A percentile compares a stretch with the other conserved stretches of the same genome.
Evolutionary conservation across 2,329 filamentous ascomycete genomes (phyloP).

Genomic region (Golovinomyces cichoracearum): DNA sequence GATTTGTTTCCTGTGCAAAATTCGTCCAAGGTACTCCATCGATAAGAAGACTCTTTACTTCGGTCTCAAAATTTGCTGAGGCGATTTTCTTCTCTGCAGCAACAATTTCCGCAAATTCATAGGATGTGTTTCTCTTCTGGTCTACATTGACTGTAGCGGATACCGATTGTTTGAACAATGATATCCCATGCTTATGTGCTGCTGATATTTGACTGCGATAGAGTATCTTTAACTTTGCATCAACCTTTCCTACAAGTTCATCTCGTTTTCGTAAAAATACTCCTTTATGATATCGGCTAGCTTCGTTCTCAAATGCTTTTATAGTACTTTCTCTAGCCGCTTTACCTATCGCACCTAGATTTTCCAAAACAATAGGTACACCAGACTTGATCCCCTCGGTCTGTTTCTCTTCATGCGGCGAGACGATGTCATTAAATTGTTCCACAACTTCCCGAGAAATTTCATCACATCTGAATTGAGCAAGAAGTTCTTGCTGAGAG

Average conservation of each 20-base stretch:
- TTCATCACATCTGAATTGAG: slow-evolving; percentile 93
- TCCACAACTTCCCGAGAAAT: slow-evolving; percentile 73
- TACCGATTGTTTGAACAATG: slow-evolving; percentile 67
- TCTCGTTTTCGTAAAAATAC: slow-evolving; percentile 67
- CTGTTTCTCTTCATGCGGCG: slow-evolving; percentile 67
- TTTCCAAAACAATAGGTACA: slow-evolving; percentile 42
- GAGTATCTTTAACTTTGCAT: slow-evolving; percentile 62
- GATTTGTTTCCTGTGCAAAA: slow-evolving; percentile 49
- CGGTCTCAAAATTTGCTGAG: slow-evolving; percentile 45
- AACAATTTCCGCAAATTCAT: slow-evolving; percentile 92
- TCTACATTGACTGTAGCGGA: slow-evolving; percentile 66
- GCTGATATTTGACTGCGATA: slow-evolving; percentile 73
- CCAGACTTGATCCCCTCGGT: slow-evolving; percentile 48
- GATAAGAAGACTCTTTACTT: slow-evolving; percentile 49
- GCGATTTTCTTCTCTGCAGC: slow-evolving; percentile 54
- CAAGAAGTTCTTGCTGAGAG: slow-evolving; percentile 86
- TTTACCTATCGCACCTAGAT: slow-evolving; percentile 50
- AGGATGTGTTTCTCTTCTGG: slow-evolving; percentile 69
- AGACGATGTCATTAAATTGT: slow-evolving; percentile 56
- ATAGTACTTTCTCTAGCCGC: slow-evolving; percentile 45
- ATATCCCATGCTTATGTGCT: slow-evolving; percentile 68
- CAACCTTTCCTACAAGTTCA: slow-evolving; percentile 68
- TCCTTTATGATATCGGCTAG: slow-evolving; percentile 86
- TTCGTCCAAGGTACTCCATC: slow-evolving; percentile 68
- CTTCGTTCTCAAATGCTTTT: slow-evolving; percentile 68